phyloP scores from a whole-genome alignment of 345 rosid species.

The Hypericum androsaemum region DNA sequence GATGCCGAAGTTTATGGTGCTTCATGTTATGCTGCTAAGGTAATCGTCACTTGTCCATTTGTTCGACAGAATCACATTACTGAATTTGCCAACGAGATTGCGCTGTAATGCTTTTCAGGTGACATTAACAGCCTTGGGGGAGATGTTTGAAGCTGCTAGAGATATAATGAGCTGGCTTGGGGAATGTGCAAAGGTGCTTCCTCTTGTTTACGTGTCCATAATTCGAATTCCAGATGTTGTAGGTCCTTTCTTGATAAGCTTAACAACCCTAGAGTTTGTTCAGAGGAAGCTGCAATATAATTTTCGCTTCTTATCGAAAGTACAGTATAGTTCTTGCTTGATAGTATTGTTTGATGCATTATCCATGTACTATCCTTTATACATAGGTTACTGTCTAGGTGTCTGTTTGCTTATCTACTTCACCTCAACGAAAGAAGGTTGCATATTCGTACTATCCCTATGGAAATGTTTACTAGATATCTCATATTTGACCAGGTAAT shows the following conservation, averaged over 20 bases:
- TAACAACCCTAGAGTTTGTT: no score
- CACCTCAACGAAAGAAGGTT: neutral
- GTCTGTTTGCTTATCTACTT: neutral
- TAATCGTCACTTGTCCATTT: constrained; percentile 6
- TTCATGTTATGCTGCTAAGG: constrained; percentile 98
- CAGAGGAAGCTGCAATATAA: no score
- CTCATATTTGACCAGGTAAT: constrained; percentile 43
- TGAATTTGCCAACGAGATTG: constrained; percentile 3
- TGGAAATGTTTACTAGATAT: constrained; percentile 11
- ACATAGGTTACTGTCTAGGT: neutral
- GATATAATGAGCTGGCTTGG: constrained; percentile 92
- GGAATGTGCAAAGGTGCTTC: constrained; percentile 86
- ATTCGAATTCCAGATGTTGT: no score
- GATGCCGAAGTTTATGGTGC: constrained; percentile 47
- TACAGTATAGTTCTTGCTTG: no score
- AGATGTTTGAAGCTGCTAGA: constrained; percentile 97
- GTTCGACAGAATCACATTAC: constrained; percentile 1
- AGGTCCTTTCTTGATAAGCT: no score
- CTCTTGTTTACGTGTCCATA: neutral
- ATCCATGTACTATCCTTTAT: no score
- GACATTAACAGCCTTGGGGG: constrained; percentile 75
- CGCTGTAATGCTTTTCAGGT: constrained; percentile 36
- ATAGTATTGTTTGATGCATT: no score
- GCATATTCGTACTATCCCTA: neutral
- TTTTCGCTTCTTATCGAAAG: no score